phyloP scores from a whole-genome alignment of 257 asterid species.

The Forsythia viridissima region DNA sequence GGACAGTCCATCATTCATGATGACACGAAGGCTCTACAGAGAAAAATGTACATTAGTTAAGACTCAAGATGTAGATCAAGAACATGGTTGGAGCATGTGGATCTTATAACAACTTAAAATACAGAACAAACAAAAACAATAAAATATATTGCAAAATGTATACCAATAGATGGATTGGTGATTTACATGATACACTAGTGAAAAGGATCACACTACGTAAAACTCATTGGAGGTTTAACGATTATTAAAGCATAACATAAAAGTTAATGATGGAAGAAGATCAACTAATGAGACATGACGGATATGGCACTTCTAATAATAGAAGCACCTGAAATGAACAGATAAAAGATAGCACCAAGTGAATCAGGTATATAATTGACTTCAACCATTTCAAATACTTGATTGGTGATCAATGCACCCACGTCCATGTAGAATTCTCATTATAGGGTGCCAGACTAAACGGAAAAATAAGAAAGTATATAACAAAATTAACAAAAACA shows the following conservation, averaged over 20 bases:
- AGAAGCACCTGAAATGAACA: constrained; percentile 17
- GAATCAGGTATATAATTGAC: constrained; percentile 11
- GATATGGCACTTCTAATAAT: constrained; percentile 1
- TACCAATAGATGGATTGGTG: neutral
- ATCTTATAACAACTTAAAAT: constrained; percentile 5
- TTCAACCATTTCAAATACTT: neutral
- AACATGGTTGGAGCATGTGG: constrained; percentile 16
- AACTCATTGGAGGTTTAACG: neutral
- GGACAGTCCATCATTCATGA: constrained; percentile 97
- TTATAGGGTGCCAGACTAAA: constrained; percentile 12
- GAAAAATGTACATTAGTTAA: constrained; percentile 36
- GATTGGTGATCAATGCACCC: neutral
- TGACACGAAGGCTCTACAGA: constrained; percentile 87
- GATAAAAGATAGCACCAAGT: neutral
- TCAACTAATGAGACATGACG: neutral
- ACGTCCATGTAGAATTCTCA: neutral
- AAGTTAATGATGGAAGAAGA: neutral
- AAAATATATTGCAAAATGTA: constrained; percentile 4
- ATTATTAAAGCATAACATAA: constrained; percentile 11
- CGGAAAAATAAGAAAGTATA: no score
- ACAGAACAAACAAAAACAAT: constrained; percentile 1
- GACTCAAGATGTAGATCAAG: constrained; percentile 16
- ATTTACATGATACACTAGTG: neutral
- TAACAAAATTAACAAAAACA: no score
- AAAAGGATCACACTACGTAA: constrained; percentile 16